These are phyloP conservation scores for Aegilops umbellulata DNA, from an alignment of 176 grass and related monocot genomes.

Conservation along the genomic window DNA sequence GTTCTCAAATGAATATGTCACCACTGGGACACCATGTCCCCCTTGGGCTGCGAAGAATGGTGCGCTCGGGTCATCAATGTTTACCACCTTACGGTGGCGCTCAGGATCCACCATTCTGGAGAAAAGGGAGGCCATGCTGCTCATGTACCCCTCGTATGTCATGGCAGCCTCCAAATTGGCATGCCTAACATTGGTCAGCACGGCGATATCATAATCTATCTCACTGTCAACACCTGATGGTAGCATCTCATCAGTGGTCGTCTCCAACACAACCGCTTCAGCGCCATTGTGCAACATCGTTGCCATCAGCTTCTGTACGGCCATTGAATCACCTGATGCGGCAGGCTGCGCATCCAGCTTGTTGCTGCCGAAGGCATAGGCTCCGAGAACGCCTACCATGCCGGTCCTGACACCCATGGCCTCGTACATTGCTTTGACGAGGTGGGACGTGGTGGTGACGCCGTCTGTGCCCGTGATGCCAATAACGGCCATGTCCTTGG, in stretches of 20 bases:
- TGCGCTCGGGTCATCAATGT: constrained; percentile 83
- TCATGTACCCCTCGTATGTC: constrained; percentile 74
- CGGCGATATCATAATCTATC: constrained; percentile 84
- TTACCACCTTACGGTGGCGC: constrained; percentile 85
- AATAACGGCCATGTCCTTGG: constrained; percentile 63
- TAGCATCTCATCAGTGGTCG: constrained; percentile 45
- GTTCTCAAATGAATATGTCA: constrained; percentile 90
- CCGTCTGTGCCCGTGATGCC: constrained; percentile 69
- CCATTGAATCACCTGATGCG: constrained; percentile 55
- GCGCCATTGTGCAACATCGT: constrained; percentile 92
- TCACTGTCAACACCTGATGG: constrained; percentile 44
- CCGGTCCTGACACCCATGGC: constrained; percentile 78
- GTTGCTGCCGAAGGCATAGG: constrained; percentile 62
- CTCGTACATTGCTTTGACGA: constrained; percentile 90
- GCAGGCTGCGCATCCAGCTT: constrained; percentile 57
- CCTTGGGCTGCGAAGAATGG: constrained; percentile 74
- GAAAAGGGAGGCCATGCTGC: constrained; percentile 61
- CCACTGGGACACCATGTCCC: constrained; percentile 70
- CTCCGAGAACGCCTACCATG: constrained; percentile 68
- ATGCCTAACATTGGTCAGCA: constrained; percentile 77
- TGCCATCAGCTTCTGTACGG: constrained; percentile 83
- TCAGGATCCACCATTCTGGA: constrained; percentile 83
- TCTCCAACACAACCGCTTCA: constrained; percentile 80
- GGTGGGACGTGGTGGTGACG: constrained; percentile 57
- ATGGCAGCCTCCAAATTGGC: constrained; percentile 46